Conservation (phyloP, 2,329 filamentous ascomycete genomes). For the Zelopaecilomyces penicillatus region DNA sequence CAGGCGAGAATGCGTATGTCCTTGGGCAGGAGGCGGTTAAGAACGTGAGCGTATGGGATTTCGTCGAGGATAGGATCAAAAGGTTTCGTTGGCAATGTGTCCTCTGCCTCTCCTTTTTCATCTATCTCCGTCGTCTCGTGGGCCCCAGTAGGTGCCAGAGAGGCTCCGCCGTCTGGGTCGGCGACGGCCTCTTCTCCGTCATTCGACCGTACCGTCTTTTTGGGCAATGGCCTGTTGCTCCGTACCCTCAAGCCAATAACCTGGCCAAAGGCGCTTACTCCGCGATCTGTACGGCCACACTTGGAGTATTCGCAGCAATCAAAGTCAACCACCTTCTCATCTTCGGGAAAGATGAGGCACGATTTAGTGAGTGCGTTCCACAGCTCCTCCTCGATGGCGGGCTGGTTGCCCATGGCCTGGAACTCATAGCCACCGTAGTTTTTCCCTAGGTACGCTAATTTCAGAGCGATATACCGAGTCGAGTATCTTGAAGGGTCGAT, state of each 20-base stretch:
- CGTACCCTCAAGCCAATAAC: conserved; percentile 78
- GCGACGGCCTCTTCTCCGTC: conserved; percentile 17
- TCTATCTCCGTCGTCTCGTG: conserved; percentile 7
- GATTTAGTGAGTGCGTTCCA: conserved; percentile 85
- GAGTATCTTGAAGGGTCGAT: conserved; percentile 76
- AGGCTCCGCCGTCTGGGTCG: not conserved
- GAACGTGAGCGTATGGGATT: conserved; percentile 69
- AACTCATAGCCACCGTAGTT: conserved; percentile 92
- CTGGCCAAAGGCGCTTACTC: conserved; percentile 95
- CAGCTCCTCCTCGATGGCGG: conserved; percentile 85
- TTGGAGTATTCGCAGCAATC: conserved; percentile 86
- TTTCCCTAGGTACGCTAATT: conserved; percentile 87
- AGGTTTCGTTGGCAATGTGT: conserved; percentile 10
- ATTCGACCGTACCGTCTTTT: conserved; percentile 15
- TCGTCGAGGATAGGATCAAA: conserved; percentile 72
- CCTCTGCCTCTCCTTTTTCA: conserved; percentile 11
- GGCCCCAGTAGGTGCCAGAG: no score
- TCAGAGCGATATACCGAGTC: conserved; percentile 79
- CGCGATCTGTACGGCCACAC: conserved; percentile 84
- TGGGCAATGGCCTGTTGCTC: conserved; percentile 60
- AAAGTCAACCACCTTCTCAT: conserved; percentile 61
- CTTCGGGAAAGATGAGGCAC: conserved; percentile 67
- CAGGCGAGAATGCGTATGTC: conserved; percentile 90
- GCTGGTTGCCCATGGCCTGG: conserved; percentile 60
- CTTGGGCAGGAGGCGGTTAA: conserved; percentile 80